Conservation (phyloP, 768 basidiomycete genomes). For the Suillus subluteus region DNA sequence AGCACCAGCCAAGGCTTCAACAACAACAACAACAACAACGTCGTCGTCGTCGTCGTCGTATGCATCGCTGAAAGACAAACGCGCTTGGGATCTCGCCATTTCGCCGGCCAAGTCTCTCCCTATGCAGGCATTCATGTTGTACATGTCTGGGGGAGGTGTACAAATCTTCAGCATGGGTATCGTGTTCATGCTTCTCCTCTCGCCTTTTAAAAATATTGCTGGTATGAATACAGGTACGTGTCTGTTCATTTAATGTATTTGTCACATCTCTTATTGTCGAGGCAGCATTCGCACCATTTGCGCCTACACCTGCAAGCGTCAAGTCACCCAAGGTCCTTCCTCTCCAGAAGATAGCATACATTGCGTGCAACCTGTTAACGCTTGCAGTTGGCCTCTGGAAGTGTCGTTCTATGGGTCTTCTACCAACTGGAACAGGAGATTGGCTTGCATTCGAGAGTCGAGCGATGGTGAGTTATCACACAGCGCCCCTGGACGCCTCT, state of each 20-base stretch:
- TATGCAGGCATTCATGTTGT: constrained; percentile 98
- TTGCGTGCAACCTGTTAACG: constrained; percentile 76
- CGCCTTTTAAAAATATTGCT: constrained; percentile 83
- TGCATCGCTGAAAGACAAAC: constrained; percentile 70
- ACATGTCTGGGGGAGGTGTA: constrained; percentile 96
- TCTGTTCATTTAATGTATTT: neutral
- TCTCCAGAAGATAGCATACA: constrained; percentile 71
- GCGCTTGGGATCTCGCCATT: constrained; percentile 86
- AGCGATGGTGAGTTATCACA: constrained; percentile 49
- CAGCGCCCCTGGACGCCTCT: neutral
- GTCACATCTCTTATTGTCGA: neutral
- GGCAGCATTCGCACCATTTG: constrained; percentile 75
- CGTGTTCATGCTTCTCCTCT: constrained; percentile 88
- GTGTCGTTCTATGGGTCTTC: constrained; percentile 87
- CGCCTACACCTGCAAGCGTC: constrained; percentile 49
- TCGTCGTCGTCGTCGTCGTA: constrained; percentile 48
- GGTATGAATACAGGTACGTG: constrained; percentile 78
- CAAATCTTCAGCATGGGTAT: constrained; percentile 98
- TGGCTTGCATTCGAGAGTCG: constrained; percentile 94
- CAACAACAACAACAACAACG: constrained; percentile 31
- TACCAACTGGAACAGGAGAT: constrained; percentile 90
- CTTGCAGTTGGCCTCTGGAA: constrained; percentile 90
- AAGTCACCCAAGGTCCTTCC: constrained; percentile 53
- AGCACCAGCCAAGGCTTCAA: constrained; percentile 38
- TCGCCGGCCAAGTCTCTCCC: constrained; percentile 88